A percentile compares a stretch with the other conserved stretches of the same genome.
Conservation (phyloP, 2,329 filamentous ascomycete genomes). For the Cladosporium halotolerans region DNA sequence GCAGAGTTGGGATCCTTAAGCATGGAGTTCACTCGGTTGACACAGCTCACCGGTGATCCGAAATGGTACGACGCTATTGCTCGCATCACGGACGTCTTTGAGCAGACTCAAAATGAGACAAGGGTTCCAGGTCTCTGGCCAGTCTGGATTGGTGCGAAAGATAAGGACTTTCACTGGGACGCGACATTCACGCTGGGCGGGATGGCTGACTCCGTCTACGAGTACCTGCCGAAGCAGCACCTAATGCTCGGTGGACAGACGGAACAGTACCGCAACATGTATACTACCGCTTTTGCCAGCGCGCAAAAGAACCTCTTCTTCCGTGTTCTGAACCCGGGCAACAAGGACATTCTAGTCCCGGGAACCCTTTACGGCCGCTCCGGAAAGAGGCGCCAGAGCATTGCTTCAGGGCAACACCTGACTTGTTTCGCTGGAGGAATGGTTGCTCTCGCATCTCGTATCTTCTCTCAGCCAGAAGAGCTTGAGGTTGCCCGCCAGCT, state of each 20-base stretch:
- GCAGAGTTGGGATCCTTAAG: slow-evolving; percentile 54
- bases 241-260: slow-evolving; percentile 22
- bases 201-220: slow-evolving; percentile 32
- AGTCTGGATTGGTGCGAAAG: slow-evolving; percentile 43
- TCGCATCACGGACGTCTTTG: slow-evolving; percentile 51
- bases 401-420: slow-evolving; percentile 52
- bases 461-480: slow-evolving; percentile 52
- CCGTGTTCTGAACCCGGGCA: slow-evolving; percentile 38
- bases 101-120: slow-evolving; percentile 48
- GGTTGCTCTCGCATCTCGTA: slow-evolving; percentile 59
- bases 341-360: slow-evolving; percentile 31
- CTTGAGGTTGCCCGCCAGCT: slow-evolving; percentile 52
- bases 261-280: slow-evolving; percentile 38
- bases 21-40: slow-evolving; percentile 59
- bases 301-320: slow-evolving; percentile 41
- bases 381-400: slow-evolving; percentile 22
- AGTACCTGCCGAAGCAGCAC: slow-evolving; percentile 29
- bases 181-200: slow-evolving; percentile 27
- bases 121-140: slow-evolving; percentile 59
- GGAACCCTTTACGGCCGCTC: slow-evolving; percentile 22
- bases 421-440: slow-evolving; percentile 67
- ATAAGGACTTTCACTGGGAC: slow-evolving; percentile 28
- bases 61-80: slow-evolving; percentile 58
- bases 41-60: slow-evolving; percentile 55
- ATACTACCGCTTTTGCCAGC: slow-evolving; percentile 41